Base-by-base conservation (phyloP, 495 filamentous ascomycete species). In the Copromyces sp. region DNA sequence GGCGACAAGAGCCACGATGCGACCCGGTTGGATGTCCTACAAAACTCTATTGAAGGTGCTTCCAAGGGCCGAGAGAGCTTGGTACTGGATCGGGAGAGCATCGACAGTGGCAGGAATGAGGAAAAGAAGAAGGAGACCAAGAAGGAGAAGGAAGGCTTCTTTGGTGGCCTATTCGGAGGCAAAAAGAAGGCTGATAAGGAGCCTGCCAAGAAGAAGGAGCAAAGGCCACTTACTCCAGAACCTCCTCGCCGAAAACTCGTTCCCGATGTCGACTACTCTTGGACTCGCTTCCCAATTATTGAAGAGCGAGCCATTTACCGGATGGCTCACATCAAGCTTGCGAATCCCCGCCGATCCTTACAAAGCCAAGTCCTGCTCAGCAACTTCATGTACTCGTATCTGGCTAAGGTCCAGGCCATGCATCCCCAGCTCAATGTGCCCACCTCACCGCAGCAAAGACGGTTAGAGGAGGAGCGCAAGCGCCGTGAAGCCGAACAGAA, bases 341-440 rank as follows among this genome's bases (percentile, higher is more conserved):
- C 95, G 4, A 99, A 99, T 79, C 95, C 95, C 40, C 90, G 95
- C 12, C 90, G 95, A 39, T 92, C 94, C 47, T 83, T 99, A 41
- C 93, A 97, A 77, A 97, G 94, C 65, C 95, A 99, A 79, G 95
- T 99, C 35, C 86, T 99, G 70, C 90, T 99, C 76, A 98, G 94
- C 82, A 99, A 99, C 77, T 99, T 99, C 81, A 99, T 99, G 95
- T 99, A 99, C 85, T 95, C 93, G 39, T 99, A 99, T 80, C 88
- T 99, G 74, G 96, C 95, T 70, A 98, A 98, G 82, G 95, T 99
- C 41, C 95, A 99, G 82, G 93, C 95, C 74, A 97, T 98, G 91
- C 95, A 98, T 79, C 95, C 96, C 39, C 92, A 94, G 74, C 90
- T 97, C 75, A 89, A 94, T 76, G 88, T 94, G 68, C 91, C 91